These are phyloP conservation scores for Fusarium udum DNA, from an alignment of 2,329 filamentous ascomycete genomes.

Conservation along the genomic window DNA sequence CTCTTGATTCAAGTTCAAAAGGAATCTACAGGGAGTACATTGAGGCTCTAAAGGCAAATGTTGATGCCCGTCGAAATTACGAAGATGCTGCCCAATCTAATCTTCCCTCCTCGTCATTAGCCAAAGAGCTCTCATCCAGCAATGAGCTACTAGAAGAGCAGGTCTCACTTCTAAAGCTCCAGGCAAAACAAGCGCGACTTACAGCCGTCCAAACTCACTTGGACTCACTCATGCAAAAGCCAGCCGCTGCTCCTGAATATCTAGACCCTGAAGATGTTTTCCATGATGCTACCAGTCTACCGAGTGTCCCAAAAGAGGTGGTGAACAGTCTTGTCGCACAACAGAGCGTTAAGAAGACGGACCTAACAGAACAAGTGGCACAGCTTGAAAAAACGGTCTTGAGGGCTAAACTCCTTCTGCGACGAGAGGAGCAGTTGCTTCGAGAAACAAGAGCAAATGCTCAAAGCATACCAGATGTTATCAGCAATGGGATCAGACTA, in stretches of 20 bases:
- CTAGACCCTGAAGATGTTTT: conserved; percentile 62
- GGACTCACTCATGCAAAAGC: conserved; percentile 60
- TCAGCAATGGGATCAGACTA: conserved; percentile 55
- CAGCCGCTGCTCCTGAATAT: conserved; percentile 60
- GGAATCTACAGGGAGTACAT: conserved; percentile 66
- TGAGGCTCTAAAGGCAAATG: conserved; percentile 62
- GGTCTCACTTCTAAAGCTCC: conserved; percentile 60
- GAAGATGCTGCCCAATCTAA: conserved; percentile 47
- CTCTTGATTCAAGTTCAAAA: conserved; percentile 50
- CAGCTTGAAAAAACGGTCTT: conserved; percentile 68
- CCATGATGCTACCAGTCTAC: conserved; percentile 54
- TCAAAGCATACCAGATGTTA: conserved; percentile 48
- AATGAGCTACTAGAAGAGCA: conserved; percentile 57
- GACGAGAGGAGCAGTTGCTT: conserved; percentile 65
- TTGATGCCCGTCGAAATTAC: conserved; percentile 61
- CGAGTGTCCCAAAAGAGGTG: conserved; percentile 62
- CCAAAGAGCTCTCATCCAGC: conserved; percentile 22
- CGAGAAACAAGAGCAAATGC: conserved; percentile 56
- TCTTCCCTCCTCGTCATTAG: conserved; percentile 28
- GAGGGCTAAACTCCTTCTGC: conserved; percentile 65
- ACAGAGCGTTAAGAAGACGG: conserved; percentile 49
- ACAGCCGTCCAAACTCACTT: conserved; percentile 61
- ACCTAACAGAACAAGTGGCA: conserved; percentile 59
- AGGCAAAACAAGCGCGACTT: conserved; percentile 62
- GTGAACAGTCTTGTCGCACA: conserved; percentile 60